phyloP scores from a whole-genome alignment of 2,329 filamentous ascomycete genomes.

The Hypoxylon sp. region DNA sequence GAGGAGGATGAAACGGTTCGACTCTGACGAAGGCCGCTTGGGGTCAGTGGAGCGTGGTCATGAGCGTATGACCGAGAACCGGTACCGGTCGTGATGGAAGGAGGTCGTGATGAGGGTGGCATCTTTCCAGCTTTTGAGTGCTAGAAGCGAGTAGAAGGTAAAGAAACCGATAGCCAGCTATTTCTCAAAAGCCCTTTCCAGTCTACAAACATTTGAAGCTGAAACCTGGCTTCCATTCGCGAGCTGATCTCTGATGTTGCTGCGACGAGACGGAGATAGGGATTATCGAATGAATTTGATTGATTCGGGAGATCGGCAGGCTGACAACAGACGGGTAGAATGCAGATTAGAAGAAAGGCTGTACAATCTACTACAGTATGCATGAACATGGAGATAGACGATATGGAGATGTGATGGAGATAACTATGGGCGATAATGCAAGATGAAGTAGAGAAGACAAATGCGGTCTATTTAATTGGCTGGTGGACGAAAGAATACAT shows the following conservation, averaged over 20 bases:
- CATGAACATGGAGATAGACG: constrained; percentile 15
- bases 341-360: constrained; percentile 4
- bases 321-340: constrained; percentile 4
- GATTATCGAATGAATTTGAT: constrained; percentile 1
- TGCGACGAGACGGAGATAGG: neutral
- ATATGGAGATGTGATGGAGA: constrained; percentile 6
- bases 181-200: constrained; percentile 2
- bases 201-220: constrained; percentile 4
- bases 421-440: constrained; percentile 17
- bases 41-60: constrained; percentile 50
- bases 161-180: constrained; percentile 9
- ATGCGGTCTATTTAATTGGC: constrained; percentile 30
- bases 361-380: constrained; percentile 23
- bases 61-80: constrained; percentile 40
- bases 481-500: constrained; percentile 14
- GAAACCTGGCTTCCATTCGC: constrained; percentile 25
- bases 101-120: constrained; percentile 39
- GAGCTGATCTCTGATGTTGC: constrained; percentile 7
- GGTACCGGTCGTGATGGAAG: constrained; percentile 36
- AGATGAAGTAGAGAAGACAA: constrained; percentile 29
- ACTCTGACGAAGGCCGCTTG: constrained; percentile 52
- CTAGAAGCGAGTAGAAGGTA: constrained; percentile 2
- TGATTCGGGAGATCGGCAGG: constrained; percentile 7
- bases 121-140: constrained; percentile 22
- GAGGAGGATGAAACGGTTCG: constrained; percentile 49